phyloP scores from a whole-genome alignment of 805 yeast species.

The Ogataea paradorogensis region DNA sequence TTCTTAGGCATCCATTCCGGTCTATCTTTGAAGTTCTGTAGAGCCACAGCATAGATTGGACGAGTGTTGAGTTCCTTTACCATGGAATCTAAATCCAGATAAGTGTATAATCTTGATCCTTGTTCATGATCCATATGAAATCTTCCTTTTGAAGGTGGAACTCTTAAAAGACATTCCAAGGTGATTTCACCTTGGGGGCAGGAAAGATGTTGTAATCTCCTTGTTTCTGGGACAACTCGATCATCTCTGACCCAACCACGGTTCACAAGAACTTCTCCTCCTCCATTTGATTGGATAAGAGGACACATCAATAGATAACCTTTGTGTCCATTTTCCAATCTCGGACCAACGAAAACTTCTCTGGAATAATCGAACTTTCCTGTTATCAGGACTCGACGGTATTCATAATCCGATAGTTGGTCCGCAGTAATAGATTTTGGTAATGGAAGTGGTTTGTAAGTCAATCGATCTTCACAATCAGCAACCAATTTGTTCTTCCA shows the following conservation, averaged over 20 bases:
- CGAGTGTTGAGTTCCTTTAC: conserved; percentile 60
- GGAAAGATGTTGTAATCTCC: conserved; percentile 62
- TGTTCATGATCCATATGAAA: conserved; percentile 68
- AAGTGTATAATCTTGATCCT: conserved; percentile 68
- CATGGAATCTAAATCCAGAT: conserved; percentile 82
- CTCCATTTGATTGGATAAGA: conserved; percentile 68
- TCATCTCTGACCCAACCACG: conserved; percentile 90
- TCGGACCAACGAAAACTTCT: conserved; percentile 91
- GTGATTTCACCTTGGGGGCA: conserved; percentile 71
- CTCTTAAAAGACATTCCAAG: conserved; percentile 70
- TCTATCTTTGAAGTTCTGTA: conserved; percentile 64
- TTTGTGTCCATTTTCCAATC: conserved; percentile 64
- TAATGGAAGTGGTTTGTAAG: conserved; percentile 66
- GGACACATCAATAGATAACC: conserved; percentile 87
- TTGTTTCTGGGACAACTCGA: conserved; percentile 52
- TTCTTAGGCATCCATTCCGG: conserved; percentile 23
- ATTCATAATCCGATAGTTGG: conserved; percentile 72
- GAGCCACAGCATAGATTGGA: conserved; percentile 74
- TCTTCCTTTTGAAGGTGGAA: conserved; percentile 59
- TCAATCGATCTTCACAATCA: conserved; percentile 75
- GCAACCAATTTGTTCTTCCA: conserved; percentile 90
- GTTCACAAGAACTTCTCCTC: conserved; percentile 74
- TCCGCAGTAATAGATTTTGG: conserved; percentile 67
- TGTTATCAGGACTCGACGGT: conserved; percentile 68
- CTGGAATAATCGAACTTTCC: conserved; percentile 82